Percentiles rank a stretch among this genome's conserved stretches.
Evolutionary conservation across 1,284 basidiomycete genomes (phyloP).

Genomic region (Coniophora puteana): DNA sequence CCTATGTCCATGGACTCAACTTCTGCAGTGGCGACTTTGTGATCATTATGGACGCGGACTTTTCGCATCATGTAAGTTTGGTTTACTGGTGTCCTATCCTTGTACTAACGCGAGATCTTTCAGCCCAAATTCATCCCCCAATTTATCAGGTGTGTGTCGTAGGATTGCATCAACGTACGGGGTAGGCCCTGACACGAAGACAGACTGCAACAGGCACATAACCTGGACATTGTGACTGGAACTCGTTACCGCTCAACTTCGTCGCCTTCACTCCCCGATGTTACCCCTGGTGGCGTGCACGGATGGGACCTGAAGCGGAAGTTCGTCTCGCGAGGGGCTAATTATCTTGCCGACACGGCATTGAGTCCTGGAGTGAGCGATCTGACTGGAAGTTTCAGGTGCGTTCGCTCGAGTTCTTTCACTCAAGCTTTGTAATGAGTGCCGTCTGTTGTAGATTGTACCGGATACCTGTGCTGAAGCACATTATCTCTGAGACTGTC

Average conservation of each 20-base stretch:
- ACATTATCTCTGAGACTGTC: constrained; percentile 79
- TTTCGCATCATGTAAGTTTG: constrained; percentile 82
- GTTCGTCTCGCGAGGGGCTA: constrained; percentile 81
- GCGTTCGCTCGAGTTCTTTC: constrained; percentile 17
- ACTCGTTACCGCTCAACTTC: constrained; percentile 77
- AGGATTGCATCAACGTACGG: not conserved
- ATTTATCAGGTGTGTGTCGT: constrained; percentile 63
- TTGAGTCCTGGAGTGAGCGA: constrained; percentile 83
- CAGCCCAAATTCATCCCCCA: constrained; percentile 90
- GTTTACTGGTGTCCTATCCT: not conserved
- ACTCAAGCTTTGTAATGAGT: no score
- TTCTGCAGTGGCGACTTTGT: constrained; percentile 91
- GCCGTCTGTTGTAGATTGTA: constrained; percentile 56
- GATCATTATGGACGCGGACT: constrained; percentile 96
- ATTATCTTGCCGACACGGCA: constrained; percentile 81
- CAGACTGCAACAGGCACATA: constrained; percentile 75
- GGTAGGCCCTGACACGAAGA: constrained; percentile 6
- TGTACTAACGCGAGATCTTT: constrained; percentile 4
- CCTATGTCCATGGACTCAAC: constrained; percentile 88
- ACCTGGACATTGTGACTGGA: constrained; percentile 87
- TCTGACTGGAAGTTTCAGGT: constrained; percentile 86
- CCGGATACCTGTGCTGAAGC: constrained; percentile 68
- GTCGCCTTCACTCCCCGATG: constrained; percentile 45
- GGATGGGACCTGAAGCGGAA: constrained; percentile 90
- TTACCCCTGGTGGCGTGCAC: constrained; percentile 76